A percentile compares a stretch with the other conserved stretches of the same genome.
phyloP scores from a whole-genome alignment of 2,329 filamentous ascomycete species.

The Xylariales sp. region DNA sequence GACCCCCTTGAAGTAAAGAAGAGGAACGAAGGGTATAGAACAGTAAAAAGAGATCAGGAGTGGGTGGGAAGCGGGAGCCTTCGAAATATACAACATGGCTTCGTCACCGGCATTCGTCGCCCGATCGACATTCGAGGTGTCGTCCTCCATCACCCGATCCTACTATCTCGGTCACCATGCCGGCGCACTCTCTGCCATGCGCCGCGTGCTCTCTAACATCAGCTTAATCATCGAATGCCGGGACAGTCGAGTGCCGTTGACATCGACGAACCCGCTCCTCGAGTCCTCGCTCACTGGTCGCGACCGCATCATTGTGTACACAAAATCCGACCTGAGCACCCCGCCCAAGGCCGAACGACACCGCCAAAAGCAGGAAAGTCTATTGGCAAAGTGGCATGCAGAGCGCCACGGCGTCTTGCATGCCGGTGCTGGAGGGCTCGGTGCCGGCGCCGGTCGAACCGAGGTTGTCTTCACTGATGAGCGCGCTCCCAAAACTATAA shows the following conservation, averaged over 20 bases:
- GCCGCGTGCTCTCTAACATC: conserved; percentile 71
- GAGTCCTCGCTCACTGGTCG: conserved; percentile 71
- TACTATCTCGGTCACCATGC: conserved; percentile 95
- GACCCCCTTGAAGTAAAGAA: too few relatives aligned
- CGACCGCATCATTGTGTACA: conserved; percentile 81
- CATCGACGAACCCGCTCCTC: conserved; percentile 85
- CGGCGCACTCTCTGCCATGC: conserved; percentile 77
- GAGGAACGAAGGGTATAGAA: too few relatives aligned
- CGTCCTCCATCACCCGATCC: conserved; percentile 73
- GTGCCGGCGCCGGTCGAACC: conserved; percentile 8
- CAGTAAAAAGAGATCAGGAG: too few relatives aligned
- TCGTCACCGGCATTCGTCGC: conserved; percentile 60
- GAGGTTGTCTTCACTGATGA: conserved; percentile 41
- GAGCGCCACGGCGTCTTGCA: conserved; percentile 14
- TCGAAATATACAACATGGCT: too few relatives aligned
- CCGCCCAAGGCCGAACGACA: conserved; percentile 13
- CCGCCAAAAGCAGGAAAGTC: conserved; percentile 14
- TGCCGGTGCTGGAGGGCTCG: neutral
- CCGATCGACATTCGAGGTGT: conserved; percentile 66
- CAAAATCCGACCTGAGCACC: conserved; percentile 73
- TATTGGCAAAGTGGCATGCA: conserved; percentile 14
- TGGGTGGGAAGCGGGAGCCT: too few relatives aligned
- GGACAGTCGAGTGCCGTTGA: conserved; percentile 85
- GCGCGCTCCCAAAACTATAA: conserved; percentile 25
- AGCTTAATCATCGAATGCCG: conserved; percentile 92